These are phyloP conservation scores for Macrophomina tecta DNA, from an alignment of 2,329 filamentous ascomycete species.

Conservation along the genomic window DNA sequence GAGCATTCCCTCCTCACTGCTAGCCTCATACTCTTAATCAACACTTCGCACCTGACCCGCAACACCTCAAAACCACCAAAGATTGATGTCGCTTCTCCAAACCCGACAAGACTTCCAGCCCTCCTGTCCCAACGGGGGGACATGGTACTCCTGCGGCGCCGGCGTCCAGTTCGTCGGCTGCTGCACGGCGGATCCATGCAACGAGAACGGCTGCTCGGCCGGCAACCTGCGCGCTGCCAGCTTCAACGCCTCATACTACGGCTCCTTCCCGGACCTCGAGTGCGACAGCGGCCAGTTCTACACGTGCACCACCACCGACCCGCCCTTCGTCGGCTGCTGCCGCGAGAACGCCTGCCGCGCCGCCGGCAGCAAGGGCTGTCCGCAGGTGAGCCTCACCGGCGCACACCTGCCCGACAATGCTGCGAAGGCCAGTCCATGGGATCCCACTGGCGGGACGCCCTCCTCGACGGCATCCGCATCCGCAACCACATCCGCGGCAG, in stretches of 20 bases:
- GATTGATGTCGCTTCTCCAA: slow-evolving; percentile 20
- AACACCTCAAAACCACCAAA: not conserved
- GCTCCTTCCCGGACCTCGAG: slow-evolving; percentile 40
- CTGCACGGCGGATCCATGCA: slow-evolving; percentile 47
- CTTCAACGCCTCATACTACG: slow-evolving; percentile 42
- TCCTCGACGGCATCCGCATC: slow-evolving; percentile 22
- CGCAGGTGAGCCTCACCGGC: slow-evolving; percentile 35
- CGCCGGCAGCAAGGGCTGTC: slow-evolving; percentile 34
- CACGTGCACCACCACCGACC: slow-evolving; percentile 39
- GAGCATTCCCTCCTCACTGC: too few relatives aligned
- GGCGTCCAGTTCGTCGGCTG: slow-evolving; percentile 49
- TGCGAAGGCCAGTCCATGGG: slow-evolving; percentile 34
- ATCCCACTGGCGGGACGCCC: slow-evolving; percentile 10
- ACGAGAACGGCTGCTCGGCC: slow-evolving; percentile 42
- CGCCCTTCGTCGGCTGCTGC: slow-evolving; percentile 49
- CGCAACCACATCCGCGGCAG: not conserved
- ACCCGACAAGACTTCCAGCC: slow-evolving; percentile 36
- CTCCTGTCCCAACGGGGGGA: slow-evolving; percentile 42
- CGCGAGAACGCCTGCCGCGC: slow-evolving; percentile 42
- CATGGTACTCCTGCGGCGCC: slow-evolving; percentile 44
- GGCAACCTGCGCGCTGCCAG: slow-evolving; percentile 40
- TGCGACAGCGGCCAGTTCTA: slow-evolving; percentile 44
- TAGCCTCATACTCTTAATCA: too few relatives aligned
- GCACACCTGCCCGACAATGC: slow-evolving; percentile 36
- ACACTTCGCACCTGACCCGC: too few relatives aligned